A percentile compares a stretch with the other conserved stretches of the same genome.
These are phyloP conservation scores for Talaromyces marneffei DNA, from an alignment of 2,329 filamentous ascomycete genomes.

Conservation along the genomic window DNA sequence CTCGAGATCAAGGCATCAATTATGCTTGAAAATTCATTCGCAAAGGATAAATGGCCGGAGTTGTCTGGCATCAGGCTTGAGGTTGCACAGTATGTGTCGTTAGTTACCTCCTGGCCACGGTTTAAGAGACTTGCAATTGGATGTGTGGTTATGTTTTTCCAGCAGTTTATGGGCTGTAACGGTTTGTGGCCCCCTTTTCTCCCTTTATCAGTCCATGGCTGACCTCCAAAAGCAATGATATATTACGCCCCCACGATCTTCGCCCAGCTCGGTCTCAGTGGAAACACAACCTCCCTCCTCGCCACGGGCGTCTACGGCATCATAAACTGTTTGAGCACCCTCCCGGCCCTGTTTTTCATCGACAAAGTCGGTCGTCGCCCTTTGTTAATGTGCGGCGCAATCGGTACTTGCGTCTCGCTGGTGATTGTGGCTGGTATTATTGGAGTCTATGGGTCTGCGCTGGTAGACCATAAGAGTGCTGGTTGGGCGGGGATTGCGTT, in stretches of 20 bases:
- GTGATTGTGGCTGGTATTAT: constrained; percentile 33
- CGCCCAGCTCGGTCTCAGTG: constrained; percentile 37
- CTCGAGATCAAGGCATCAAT: constrained; percentile 45
- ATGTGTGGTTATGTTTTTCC: constrained; percentile 37
- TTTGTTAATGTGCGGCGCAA: constrained; percentile 32
- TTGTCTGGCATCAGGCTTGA: constrained; percentile 27
- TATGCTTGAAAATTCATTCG: constrained; percentile 32
- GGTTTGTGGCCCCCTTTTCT: constrained; percentile 21
- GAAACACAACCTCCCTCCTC: constrained; percentile 32
- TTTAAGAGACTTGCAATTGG: constrained; percentile 37
- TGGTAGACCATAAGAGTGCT: constrained; percentile 26
- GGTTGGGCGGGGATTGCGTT: constrained; percentile 36
- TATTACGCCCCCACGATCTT: constrained; percentile 48
- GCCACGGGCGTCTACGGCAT: constrained; percentile 37
- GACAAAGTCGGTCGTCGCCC: constrained; percentile 30
- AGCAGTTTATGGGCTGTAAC: constrained; percentile 47
- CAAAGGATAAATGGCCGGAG: constrained; percentile 25
- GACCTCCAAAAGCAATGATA: constrained; percentile 34
- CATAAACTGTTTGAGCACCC: constrained; percentile 32
- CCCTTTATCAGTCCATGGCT: neutral
- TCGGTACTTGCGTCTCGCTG: constrained; percentile 31
- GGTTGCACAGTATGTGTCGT: constrained; percentile 31
- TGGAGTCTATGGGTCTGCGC: constrained; percentile 26
- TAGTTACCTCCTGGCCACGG: constrained; percentile 30
- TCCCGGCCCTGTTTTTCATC: constrained; percentile 32